phyloP scores from a whole-genome alignment of 768 basidiomycete genomes.

The Tylopilus balloui region DNA sequence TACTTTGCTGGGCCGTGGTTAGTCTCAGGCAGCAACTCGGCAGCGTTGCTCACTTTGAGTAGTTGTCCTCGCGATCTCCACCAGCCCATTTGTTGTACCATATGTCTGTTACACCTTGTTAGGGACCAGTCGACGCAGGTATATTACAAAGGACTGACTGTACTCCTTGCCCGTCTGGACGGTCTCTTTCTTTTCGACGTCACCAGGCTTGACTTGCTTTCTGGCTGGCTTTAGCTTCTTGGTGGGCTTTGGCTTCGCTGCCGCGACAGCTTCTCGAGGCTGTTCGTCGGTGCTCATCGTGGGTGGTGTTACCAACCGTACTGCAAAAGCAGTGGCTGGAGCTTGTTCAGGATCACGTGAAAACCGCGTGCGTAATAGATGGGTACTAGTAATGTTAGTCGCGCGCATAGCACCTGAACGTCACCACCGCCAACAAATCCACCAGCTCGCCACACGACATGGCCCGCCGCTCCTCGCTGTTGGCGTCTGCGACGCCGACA shows the following conservation, averaged over 20 bases:
- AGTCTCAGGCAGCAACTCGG: neutral
- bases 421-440: constrained; percentile 7
- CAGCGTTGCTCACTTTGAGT: constrained; percentile 71
- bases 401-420: constrained; percentile 4
- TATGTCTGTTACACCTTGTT: constrained; percentile 54
- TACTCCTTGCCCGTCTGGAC: constrained; percentile 95
- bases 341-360: constrained; percentile 21
- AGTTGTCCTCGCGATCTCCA: constrained; percentile 93
- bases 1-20: constrained; percentile 58
- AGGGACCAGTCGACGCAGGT: neutral
- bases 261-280: constrained; percentile 10
- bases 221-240: constrained; percentile 89
- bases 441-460: constrained; percentile 32
- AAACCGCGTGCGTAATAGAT: constrained; percentile 14
- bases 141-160: constrained; percentile 54
- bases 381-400: constrained; percentile 1
- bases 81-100: constrained; percentile 99
- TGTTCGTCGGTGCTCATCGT: constrained; percentile 33
- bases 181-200: constrained; percentile 84
- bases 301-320: constrained; percentile 3
- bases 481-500: constrained; percentile 42
- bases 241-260: constrained; percentile 24
- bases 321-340: neutral
- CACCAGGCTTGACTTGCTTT: constrained; percentile 87
- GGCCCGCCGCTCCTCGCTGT: constrained; percentile 44